These are phyloP conservation scores for Linnemannia schmuckeri DNA, from an alignment of 192 early-diverging fungal genomes.

Conservation along the genomic window DNA sequence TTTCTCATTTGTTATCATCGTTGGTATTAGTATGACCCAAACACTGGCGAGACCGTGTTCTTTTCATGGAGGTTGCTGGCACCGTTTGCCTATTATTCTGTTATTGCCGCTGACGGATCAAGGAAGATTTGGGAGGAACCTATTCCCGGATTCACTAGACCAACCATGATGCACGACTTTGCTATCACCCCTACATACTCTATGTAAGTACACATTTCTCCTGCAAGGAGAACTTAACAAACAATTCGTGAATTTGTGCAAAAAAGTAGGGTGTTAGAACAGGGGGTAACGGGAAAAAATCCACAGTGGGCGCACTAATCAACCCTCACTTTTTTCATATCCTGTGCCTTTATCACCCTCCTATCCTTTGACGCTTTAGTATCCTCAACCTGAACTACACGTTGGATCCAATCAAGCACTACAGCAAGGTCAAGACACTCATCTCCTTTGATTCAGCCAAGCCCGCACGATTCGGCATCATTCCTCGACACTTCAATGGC, in stretches of 20 bases:
- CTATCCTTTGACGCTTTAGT: background rate
- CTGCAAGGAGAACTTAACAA: background rate
- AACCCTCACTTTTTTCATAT: background rate
- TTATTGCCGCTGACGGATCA: slow-evolving; percentile 25
- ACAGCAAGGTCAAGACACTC: slow-evolving; percentile 21
- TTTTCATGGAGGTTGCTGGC: slow-evolving; percentile 13
- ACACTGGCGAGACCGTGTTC: slow-evolving; percentile 45
- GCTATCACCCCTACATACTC: slow-evolving; percentile 33
- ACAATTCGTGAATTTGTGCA: background rate
- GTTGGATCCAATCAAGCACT: slow-evolving; percentile 8
- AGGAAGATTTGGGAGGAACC: slow-evolving; percentile 43
- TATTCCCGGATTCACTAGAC: slow-evolving; percentile 20
- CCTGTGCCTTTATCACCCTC: background rate
- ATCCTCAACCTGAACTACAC: slow-evolving; percentile 26
- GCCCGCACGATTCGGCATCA: slow-evolving; percentile 40
- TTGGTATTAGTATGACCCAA: slow-evolving; percentile 16
- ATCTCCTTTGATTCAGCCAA: slow-evolving; percentile 23
- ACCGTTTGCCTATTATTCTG: slow-evolving; percentile 35
- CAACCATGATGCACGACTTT: slow-evolving; percentile 48
- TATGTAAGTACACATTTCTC: slow-evolving; percentile 17
- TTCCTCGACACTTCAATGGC: slow-evolving; percentile 42
- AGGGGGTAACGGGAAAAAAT: background rate
- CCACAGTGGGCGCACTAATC: background rate
- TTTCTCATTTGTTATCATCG: background rate
- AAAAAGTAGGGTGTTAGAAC: background rate